phyloP scores from a whole-genome alignment of 805 yeast genomes.

The Lipomyces chichibuensis region DNA sequence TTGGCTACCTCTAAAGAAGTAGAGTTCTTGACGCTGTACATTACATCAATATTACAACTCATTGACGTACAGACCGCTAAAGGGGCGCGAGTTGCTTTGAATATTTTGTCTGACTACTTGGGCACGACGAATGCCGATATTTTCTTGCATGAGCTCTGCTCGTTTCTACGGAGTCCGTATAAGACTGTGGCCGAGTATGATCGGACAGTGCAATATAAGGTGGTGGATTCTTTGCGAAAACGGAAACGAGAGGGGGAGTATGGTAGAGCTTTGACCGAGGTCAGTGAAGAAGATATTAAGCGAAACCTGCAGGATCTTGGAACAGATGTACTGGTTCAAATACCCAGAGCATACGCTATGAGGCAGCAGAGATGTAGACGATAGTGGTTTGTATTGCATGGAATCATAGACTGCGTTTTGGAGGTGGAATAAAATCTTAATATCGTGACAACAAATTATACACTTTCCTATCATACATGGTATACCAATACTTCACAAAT shows the following conservation, averaged over 20 bases:
- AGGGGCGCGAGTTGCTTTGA: slow-evolving; percentile 14
- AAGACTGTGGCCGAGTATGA: slow-evolving; percentile 28
- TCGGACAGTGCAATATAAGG: slow-evolving; percentile 19
- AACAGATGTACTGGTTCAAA: slow-evolving; percentile 12
- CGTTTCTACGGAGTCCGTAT: slow-evolving; percentile 25
- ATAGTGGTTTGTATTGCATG: background rate
- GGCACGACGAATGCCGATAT: slow-evolving; percentile 16
- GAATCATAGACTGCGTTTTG: background rate
- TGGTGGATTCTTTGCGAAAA: slow-evolving; percentile 3
- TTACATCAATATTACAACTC: slow-evolving; percentile 14
- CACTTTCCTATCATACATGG: background rate
- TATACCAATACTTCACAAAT: background rate
- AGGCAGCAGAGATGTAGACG: slow-evolving; percentile 4
- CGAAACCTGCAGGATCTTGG: slow-evolving; percentile 7
- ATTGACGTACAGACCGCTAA: slow-evolving; percentile 20
- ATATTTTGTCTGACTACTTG: slow-evolving; percentile 23
- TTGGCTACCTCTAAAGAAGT: slow-evolving; percentile 16
- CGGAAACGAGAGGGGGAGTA: background rate
- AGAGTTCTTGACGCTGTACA: slow-evolving; percentile 24
- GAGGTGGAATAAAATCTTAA: background rate
- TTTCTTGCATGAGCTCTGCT: slow-evolving; percentile 26
- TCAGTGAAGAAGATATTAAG: slow-evolving; percentile 6
- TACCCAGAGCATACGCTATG: slow-evolving; percentile 24
- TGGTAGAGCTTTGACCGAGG: slow-evolving; percentile 8
- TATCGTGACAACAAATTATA: background rate